Base-by-base conservation (phyloP, 495 filamentous ascomycete species). In the Thozetella sp. region DNA sequence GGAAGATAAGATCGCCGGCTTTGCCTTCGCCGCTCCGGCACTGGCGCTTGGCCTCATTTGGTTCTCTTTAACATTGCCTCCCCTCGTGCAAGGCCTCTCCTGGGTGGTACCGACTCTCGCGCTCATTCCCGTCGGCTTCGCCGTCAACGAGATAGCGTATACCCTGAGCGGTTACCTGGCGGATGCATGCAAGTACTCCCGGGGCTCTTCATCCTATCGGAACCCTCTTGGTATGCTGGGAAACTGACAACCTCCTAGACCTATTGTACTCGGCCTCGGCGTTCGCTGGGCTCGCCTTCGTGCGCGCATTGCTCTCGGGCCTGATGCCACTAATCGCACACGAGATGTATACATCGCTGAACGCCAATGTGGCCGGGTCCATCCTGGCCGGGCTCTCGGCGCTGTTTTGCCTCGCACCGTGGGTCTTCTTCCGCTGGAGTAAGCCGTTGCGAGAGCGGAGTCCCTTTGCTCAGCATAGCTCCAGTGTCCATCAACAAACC, bases 1-100 rank as follows among this genome's bases (percentile, higher is more conserved):
- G 0, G 80, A 84, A 69, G 70, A 84, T 65, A 84, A 86, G 55
- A 71, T 84, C 3, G 48, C 64, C 1, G 83, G 81, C 2, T 74
- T 83, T 17, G 70, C 60, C 10, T 62, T 83, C 27, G 81, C 76
- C 1, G 76, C 78, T 0, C 83, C 83, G 1, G 63, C 64, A 80
- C 0, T 86, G 80, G 81, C 51, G n/a, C 20, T 55, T 24, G 58
- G 58, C 24, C 45, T 55, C 1, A 15, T 27, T 3, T 80, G 76
- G 76, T 83, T 84, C 55, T 78, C 70, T n/a, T 79, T 76, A 75
- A 82, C 79, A 1, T 73, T 83, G 9, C 83, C 83, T 1, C 80
- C 81, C 0, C 22, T 46, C 20, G 56, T 66, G 3, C 57, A 68
- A 1, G 55, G 62, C 17, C 17, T 65, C 12, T 63, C 61, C 22